Evolutionary conservation across 179 eudicot genomes (phyloP), one percentile per base, ranked within the genome.

Genomic region (Silene noctiflora): DNA sequence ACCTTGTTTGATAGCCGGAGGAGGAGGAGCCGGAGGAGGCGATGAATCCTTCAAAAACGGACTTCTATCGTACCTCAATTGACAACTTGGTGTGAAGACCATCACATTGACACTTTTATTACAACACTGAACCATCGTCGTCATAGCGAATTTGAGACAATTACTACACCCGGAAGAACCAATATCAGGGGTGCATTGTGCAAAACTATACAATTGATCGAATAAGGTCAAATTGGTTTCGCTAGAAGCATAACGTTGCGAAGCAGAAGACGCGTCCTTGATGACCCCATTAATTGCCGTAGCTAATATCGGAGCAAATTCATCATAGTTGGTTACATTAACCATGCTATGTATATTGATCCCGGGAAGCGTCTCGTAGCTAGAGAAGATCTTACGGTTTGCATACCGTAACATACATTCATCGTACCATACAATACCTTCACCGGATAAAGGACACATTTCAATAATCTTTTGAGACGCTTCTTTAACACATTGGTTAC

Each of bases 391-490:
- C 4, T 67, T 48, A 59, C 75, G 82, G 56, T 82, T 66, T 25
- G 85, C 74, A 69, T 75, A 82, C 25, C 85, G 76, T 27, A 82
- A 51, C 79, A 72, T 78, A 71, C 85, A 79, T 22, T 78, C 73
- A 12, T 71, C 1, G 22, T 75, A 82, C 84, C 84, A 67, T 67
- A 70, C 25, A 0, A 71, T 44, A 16, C 76, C 79, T 75, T 75
- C 81, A 1, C 42, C 29, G 16, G 0, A 4, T 14, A 24, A 33
- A 11, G 67, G 60, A 46, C 84, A 78, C 42, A 5, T n/a, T 42
- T n/a, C 19, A 1, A 62, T 2, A 2, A 78, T 64, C 62, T 10
- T 25, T 16, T 12, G 1, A 0, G 74, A 17, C 1, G 82, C 80
- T 0, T 24, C 67, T 11, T 14, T 22, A 29, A 82, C 29, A 55